These are phyloP conservation scores for Naganishia antarctica DNA, from an alignment of 768 basidiomycete genomes.

Conservation along the genomic window DNA sequence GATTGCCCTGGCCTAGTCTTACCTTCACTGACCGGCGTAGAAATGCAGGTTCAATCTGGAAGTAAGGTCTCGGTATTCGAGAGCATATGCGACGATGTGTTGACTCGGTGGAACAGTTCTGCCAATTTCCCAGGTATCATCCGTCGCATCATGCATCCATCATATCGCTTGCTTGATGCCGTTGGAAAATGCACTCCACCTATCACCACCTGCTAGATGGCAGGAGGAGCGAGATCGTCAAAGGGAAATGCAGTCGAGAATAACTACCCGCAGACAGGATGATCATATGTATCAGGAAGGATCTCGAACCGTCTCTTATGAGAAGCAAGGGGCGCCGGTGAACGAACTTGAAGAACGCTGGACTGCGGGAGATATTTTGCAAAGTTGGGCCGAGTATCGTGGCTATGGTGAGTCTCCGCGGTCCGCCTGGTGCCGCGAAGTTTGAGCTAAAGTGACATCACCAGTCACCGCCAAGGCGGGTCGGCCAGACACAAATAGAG, in stretches of 20 bases:
- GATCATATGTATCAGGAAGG: constrained; percentile 63
- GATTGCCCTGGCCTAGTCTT: constrained; percentile 98
- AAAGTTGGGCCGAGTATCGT: constrained; percentile 67
- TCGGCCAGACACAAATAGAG: constrained; percentile 77
- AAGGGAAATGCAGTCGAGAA: constrained; percentile 2
- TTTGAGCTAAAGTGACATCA: not conserved
- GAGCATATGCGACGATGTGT: constrained; percentile 40
- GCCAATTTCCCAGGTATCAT: constrained; percentile 73
- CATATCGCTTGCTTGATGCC: constrained; percentile 66
- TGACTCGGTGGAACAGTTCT: constrained; percentile 72
- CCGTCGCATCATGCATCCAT: constrained; percentile 61
- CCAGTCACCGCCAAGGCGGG: constrained; percentile 81
- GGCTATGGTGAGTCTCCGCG: constrained; percentile 57
- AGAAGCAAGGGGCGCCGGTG: constrained; percentile 38
- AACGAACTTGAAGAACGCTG: constrained; percentile 51
- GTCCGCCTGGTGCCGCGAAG: not conserved
- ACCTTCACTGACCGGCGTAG: constrained; percentile 53
- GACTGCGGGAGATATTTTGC: constrained; percentile 83
- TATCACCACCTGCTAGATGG: constrained; percentile 55
- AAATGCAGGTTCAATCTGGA: constrained; percentile 44
- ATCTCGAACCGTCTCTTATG: constrained; percentile 54
- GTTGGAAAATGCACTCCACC: constrained; percentile 64
- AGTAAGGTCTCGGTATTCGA: constrained; percentile 33
- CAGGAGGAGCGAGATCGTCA: constrained; percentile 39
- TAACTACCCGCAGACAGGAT: constrained; percentile 9